Conservation (phyloP, 495 filamentous ascomycete genomes). For the Xylaria acuta region DNA sequence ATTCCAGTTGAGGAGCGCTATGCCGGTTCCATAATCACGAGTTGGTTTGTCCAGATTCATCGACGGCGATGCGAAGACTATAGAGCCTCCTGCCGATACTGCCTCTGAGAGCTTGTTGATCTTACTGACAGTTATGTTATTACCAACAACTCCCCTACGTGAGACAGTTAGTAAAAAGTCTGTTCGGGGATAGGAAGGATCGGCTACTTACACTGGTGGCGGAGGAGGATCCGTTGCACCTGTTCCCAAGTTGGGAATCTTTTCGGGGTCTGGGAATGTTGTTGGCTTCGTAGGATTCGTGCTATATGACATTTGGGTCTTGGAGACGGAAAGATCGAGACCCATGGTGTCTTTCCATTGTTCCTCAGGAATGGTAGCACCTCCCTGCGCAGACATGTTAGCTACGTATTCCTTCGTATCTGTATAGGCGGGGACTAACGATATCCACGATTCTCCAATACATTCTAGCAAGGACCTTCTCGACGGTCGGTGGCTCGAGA, state of each 20-base stretch:
- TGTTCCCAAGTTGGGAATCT: constrained; percentile 17
- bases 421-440: neutral
- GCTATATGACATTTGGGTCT: constrained; percentile 20
- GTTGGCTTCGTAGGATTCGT: neutral
- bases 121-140: constrained; percentile 16
- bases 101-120: constrained; percentile 20
- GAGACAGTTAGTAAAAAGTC: neutral
- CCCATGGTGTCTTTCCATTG: constrained; percentile 18
- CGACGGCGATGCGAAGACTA: constrained; percentile 19
- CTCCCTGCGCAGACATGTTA: constrained; percentile 8
- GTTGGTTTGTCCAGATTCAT: constrained; percentile 11
- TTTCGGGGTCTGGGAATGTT: neutral
- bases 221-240: neutral
- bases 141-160: constrained; percentile 6
- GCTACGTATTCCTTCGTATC: neutral
- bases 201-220: neutral
- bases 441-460: constrained; percentile 25
- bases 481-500: constrained; percentile 12
- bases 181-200: neutral
- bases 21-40: constrained; percentile 16
- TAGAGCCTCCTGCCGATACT: constrained; percentile 12
- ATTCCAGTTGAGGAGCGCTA: constrained; percentile 21
- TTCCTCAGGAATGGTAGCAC: neutral
- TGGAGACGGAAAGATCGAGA: constrained; percentile 9
- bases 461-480: constrained; percentile 22